Conservation (phyloP, 2,329 filamentous ascomycete genomes). For the Geoglossum cookeanum region DNA sequence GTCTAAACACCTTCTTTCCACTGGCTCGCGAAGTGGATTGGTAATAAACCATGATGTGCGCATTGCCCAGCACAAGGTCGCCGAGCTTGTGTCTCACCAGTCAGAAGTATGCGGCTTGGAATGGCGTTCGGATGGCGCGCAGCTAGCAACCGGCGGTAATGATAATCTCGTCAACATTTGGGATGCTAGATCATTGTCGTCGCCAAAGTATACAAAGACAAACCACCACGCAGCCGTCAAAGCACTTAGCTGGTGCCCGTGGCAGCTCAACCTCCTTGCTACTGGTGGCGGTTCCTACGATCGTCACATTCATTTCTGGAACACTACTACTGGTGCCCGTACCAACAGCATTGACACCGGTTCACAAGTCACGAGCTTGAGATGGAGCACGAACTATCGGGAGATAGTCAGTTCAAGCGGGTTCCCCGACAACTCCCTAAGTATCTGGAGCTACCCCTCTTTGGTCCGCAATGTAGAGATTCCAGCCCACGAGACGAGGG, state of each 20-base stretch:
- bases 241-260: constrained; percentile 95
- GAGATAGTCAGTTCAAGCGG: constrained; percentile 96
- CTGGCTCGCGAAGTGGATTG: constrained; percentile 80
- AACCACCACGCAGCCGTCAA: constrained; percentile 99
- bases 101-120: constrained; percentile 96
- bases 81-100: constrained; percentile 90
- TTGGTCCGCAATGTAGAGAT: constrained; percentile 96
- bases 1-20: constrained; percentile 96
- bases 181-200: constrained; percentile 83
- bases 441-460: constrained; percentile 97
- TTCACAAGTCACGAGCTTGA: constrained; percentile 86
- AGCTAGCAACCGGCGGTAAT: constrained; percentile 93
- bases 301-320: constrained; percentile 99
- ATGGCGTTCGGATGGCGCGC: constrained; percentile 90
- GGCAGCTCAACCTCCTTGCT: constrained; percentile 92
- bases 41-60: constrained; percentile 98
- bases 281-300: constrained; percentile 94
- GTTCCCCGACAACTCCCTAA: constrained; percentile 97
- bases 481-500: constrained; percentile 87
- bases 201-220: constrained; percentile 98
- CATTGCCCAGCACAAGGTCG: constrained; percentile 92
- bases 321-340: constrained; percentile 89
- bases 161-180: constrained; percentile 99
- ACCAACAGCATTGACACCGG: constrained; percentile 99
- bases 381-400: constrained; percentile 93